Evolutionary conservation across 2,329 filamentous ascomycete genomes (phyloP), one percentile per base, ranked within the genome.

Genomic region (Seiridium cupressi): DNA sequence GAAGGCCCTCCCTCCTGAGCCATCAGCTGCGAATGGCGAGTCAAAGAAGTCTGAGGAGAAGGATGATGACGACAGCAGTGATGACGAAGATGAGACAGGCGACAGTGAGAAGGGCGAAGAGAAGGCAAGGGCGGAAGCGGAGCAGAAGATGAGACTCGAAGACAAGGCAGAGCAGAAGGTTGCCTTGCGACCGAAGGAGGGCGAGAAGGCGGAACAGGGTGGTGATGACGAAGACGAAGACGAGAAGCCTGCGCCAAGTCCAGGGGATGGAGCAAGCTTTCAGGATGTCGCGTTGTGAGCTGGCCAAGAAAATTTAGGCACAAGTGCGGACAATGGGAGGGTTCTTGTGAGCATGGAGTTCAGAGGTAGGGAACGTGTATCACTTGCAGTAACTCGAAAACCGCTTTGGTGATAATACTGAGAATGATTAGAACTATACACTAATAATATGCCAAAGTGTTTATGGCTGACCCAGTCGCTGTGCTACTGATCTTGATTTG

Each of bases 271-370:
- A 0, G 79, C 79, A 4, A 84, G 84, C n/a, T 88, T 89, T 72
- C 85, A 88, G 66, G 84, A 89, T 65, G 85, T 89, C 51, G 84
- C 83, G 62, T 74, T 89, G 66, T 88, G 76, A 66, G 26, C 10
- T 11, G 3, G 13, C 34, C 32, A 10, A 36, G 32, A 10, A n/a
- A 32, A 11, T 31, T 13, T 8, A 9, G 34, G 49, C 18, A 18
- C 31, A 53, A 18, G 31, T 34, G 18, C 35, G 32, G 35, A 31
- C 38, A 36, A 32, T 53, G 35, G 35, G 49, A 53, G 18, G 35
- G 34, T 53, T n/a, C 35, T 36, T 11, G 18, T 38, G 13, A 53
- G 49, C 49, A 53, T 18, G 49, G 49, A 53, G 49, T 53, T 53
- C 49, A 40, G 35, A 53, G 35, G 35, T n/a, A 36, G 32, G 49